These are phyloP conservation scores for Nemania abortiva DNA, from an alignment of 2,329 filamentous ascomycete genomes.

Conservation along the genomic window DNA sequence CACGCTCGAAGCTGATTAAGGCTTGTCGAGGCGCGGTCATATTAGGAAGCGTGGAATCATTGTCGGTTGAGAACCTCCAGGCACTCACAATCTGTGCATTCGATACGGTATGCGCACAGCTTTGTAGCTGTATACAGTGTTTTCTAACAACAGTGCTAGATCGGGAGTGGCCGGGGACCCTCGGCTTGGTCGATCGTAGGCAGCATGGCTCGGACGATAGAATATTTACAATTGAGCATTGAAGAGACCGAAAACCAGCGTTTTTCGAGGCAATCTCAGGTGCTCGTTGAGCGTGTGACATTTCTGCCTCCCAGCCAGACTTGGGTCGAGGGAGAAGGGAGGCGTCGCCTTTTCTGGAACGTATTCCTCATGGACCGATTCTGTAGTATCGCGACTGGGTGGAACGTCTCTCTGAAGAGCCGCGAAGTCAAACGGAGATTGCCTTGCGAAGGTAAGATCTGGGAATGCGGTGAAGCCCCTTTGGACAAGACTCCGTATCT, in stretches of 20 bases:
- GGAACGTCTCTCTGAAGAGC: constrained; percentile 53
- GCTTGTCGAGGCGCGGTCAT: constrained; percentile 51
- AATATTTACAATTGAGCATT: constrained; percentile 53
- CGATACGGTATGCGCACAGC: constrained; percentile 50
- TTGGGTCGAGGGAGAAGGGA: constrained; percentile 53
- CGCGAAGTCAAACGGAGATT: constrained; percentile 52
- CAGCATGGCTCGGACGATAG: constrained; percentile 54
- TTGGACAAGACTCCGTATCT: constrained; percentile 56
- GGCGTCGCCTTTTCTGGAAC: constrained; percentile 55
- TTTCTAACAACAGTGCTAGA: constrained; percentile 35
- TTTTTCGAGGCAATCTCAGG: constrained; percentile 50
- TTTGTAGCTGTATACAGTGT: too few relatives aligned
- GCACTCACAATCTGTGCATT: constrained; percentile 55
- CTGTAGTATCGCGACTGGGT: constrained; percentile 56
- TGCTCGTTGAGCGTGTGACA: constrained; percentile 46
- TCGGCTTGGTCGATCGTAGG: constrained; percentile 55
- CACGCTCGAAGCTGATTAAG: constrained; percentile 42
- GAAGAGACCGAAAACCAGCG: constrained; percentile 51
- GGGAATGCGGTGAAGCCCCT: constrained; percentile 56
- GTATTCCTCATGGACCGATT: constrained; percentile 56
- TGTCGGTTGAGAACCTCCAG: constrained; percentile 54
- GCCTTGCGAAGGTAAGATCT: constrained; percentile 56
- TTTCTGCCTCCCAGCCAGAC: constrained; percentile 48
- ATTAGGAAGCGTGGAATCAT: constrained; percentile 49
- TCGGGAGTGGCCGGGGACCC: constrained; percentile 49